phyloP scores from a whole-genome alignment of 768 basidiomycete genomes.

The Lactarius psammicola region DNA sequence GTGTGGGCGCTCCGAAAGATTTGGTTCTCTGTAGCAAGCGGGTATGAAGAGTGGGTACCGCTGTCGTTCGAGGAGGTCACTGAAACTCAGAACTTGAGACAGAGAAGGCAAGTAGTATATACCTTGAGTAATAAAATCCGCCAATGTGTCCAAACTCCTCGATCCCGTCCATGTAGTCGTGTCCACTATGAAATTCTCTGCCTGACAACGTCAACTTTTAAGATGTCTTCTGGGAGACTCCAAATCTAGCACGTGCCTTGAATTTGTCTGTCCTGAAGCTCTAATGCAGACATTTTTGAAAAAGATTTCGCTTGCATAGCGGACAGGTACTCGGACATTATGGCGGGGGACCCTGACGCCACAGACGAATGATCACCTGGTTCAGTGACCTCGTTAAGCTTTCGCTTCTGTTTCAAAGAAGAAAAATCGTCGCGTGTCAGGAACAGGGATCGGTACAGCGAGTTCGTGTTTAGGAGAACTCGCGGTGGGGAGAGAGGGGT shows the following conservation, averaged over 20 bases:
- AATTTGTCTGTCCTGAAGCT: constrained; percentile 76
- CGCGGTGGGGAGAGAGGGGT: background rate
- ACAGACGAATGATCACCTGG: constrained; percentile 43
- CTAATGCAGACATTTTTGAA: constrained; percentile 66
- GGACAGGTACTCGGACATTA: constrained; percentile 62
- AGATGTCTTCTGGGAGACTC: constrained; percentile 34
- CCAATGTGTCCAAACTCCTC: constrained; percentile 67
- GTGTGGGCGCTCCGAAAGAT: constrained; percentile 77
- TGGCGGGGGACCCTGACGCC: constrained; percentile 54
- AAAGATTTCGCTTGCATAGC: constrained; percentile 68
- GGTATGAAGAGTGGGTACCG: constrained; percentile 61
- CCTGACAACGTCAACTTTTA: constrained; percentile 49
- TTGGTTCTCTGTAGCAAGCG: constrained; percentile 77
- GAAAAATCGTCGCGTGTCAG: constrained; percentile 16
- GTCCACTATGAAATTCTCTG: constrained; percentile 72
- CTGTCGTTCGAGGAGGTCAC: constrained; percentile 38
- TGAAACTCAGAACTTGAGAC: background rate
- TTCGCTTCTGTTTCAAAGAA: constrained; percentile 53
- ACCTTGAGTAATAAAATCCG: constrained; percentile 78
- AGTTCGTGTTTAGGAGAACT: background rate
- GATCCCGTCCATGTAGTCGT: constrained; percentile 70
- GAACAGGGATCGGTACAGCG: constrained; percentile 4
- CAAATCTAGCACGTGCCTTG: constrained; percentile 54
- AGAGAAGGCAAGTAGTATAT: constrained; percentile 27
- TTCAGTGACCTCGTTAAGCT: constrained; percentile 49